phyloP scores from a whole-genome alignment of 768 basidiomycete genomes.

The Pleurotus ostreatus region DNA sequence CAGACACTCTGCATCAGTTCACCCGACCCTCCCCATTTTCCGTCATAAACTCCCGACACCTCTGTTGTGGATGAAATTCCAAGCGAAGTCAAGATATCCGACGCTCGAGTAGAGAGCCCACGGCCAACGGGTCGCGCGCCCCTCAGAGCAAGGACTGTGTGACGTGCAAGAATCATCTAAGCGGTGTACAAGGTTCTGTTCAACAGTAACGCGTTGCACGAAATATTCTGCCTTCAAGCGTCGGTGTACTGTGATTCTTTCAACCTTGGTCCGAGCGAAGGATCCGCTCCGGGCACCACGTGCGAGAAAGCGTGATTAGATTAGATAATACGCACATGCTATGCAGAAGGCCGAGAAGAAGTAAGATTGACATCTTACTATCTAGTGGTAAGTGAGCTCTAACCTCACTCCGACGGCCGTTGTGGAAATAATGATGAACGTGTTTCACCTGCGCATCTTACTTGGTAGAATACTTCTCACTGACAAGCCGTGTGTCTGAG shows the following conservation, averaged over 20 bases:
- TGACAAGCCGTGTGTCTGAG: no score
- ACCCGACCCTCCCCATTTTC: constrained; percentile 76
- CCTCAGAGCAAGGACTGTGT: constrained; percentile 14
- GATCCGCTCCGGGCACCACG: constrained; percentile 5
- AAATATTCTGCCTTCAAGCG: no score
- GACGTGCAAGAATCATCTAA: constrained; percentile 24
- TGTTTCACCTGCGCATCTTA: no score
- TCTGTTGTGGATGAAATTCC: constrained; percentile 57
- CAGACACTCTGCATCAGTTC: constrained; percentile 68
- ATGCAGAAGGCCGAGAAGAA: no score
- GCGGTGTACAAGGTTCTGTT: not conserved
- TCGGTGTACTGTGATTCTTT: constrained; percentile 13
- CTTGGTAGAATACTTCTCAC: no score
- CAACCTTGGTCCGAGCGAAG: not conserved
- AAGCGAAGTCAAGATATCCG: constrained; percentile 59
- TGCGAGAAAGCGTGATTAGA: not conserved
- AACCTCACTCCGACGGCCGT: no score
- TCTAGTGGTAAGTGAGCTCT: no score
- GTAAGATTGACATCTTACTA: no score
- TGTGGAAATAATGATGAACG: no score
- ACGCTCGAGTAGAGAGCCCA: constrained; percentile 64
- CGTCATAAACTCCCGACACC: constrained; percentile 76
- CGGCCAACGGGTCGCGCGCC: constrained; percentile 28
- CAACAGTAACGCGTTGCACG: not conserved
- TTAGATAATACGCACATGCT: no score